These are phyloP conservation scores for Sporothrix humicola DNA, from an alignment of 2,329 filamentous ascomycete species.

Conservation along the genomic window DNA sequence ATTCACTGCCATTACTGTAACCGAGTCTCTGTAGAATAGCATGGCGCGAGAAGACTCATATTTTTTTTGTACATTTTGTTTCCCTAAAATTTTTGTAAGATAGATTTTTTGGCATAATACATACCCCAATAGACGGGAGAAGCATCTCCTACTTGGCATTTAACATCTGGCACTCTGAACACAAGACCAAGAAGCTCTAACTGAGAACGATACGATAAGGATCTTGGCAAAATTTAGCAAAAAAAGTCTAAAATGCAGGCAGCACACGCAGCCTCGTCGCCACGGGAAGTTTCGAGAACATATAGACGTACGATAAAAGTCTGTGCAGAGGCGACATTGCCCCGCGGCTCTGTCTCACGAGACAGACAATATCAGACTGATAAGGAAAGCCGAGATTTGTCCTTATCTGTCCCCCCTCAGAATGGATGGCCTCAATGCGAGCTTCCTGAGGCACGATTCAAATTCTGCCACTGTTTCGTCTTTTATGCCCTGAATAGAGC, in stretches of 20 bases:
- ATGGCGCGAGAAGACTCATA: background rate
- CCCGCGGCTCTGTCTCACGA: background rate
- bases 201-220: background rate
- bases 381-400: background rate
- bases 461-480: background rate
- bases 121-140: conserved; percentile 12
- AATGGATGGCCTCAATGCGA: conserved; percentile 16
- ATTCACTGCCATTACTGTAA: background rate
- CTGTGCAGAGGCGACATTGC: background rate
- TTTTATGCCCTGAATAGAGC: conserved; percentile 9
- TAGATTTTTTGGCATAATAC: conserved; percentile 3
- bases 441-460: background rate
- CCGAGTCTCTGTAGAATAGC: background rate
- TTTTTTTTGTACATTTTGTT: background rate
- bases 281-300: conserved; percentile 26
- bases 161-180: background rate
- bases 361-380: background rate
- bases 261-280: conserved; percentile 3
- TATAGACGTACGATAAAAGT: too few species aligned
- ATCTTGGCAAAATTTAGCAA: background rate
- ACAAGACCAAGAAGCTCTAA: background rate
- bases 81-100: background rate
- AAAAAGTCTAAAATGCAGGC: background rate
- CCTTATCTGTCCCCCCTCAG: background rate
- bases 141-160: background rate